These are phyloP conservation scores for Phytophthora ramorum DNA, from an alignment of 352 stramenopile species.

Conservation along the genomic window DNA sequence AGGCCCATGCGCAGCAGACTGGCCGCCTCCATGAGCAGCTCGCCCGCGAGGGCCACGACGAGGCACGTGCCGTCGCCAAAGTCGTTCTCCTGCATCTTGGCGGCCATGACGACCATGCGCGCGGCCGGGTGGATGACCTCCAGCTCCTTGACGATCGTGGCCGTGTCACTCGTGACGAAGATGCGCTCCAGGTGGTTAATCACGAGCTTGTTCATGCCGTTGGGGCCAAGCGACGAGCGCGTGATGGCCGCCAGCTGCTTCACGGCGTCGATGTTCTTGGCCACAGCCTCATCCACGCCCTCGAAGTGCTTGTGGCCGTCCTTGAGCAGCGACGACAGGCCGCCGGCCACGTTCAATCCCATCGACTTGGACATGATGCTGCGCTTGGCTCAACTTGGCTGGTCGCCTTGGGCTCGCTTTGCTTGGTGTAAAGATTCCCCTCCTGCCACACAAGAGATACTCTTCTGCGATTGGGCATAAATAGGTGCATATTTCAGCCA, in stretches of 20 bases:
- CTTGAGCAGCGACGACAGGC: slow-evolving; percentile 98
- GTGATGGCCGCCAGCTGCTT: slow-evolving; percentile 98
- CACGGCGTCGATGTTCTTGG: slow-evolving; percentile 99
- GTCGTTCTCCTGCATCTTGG: slow-evolving; percentile 99
- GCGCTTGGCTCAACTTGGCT: slow-evolving; percentile 10
- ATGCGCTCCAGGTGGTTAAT: slow-evolving; percentile 99
- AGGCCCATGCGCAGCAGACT: slow-evolving; percentile 98
- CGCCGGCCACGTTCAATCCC: slow-evolving; percentile 95
- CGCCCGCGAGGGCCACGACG: slow-evolving; percentile 96
- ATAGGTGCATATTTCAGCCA: slow-evolving; percentile 12
- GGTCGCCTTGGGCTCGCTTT: slow-evolving; percentile 15
- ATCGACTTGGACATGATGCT: slow-evolving; percentile 92
- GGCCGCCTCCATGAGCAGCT: slow-evolving; percentile 96
- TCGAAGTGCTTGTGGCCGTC: slow-evolving; percentile 97
- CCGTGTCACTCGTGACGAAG: slow-evolving; percentile 99
- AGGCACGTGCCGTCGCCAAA: slow-evolving; percentile 97
- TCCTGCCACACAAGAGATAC: slow-evolving; percentile 38
- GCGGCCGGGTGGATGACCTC: slow-evolving; percentile 99
- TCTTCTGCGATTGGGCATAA: slow-evolving; percentile 12
- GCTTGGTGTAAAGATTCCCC: slow-evolving; percentile 43
- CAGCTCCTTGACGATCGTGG: slow-evolving; percentile 99
- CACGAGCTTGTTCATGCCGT: slow-evolving; percentile 99
- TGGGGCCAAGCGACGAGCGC: slow-evolving; percentile 97
- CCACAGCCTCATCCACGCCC: slow-evolving; percentile 95
- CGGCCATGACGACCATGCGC: slow-evolving; percentile 98